Percentiles rank a stretch among this genome's conserved stretches.
Conservation (phyloP, 192 early-diverging fungal species). For the Backusella sp. region DNA sequence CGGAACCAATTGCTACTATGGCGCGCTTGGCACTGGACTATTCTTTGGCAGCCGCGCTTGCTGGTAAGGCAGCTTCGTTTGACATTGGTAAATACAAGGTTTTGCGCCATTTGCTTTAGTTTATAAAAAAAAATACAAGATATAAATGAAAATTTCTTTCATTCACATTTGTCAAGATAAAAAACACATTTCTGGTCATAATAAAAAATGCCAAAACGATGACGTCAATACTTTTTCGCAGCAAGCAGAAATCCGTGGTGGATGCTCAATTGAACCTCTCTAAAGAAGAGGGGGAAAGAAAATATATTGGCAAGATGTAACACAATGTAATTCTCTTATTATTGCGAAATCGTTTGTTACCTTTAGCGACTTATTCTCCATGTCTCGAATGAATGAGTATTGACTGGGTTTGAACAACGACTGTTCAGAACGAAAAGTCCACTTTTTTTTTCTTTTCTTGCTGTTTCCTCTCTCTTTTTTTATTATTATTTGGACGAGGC, state of each 20-base stretch:
- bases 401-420: too few species aligned
- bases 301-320: too few species aligned
- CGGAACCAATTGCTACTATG: conserved; percentile 20
- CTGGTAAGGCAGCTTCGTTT: background rate
- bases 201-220: background rate
- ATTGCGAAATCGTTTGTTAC: too few species aligned
- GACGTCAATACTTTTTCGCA: background rate
- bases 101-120: background rate
- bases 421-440: too few species aligned
- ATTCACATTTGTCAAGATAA: background rate
- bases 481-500: too few species aligned
- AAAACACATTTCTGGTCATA: background rate
- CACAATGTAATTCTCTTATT: too few species aligned
- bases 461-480: too few species aligned
- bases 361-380: too few species aligned
- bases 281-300: too few species aligned
- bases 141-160: background rate
- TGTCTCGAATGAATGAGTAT: too few species aligned
- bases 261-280: too few species aligned
- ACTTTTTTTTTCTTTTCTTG: too few species aligned
- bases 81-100: background rate
- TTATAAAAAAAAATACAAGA: background rate
- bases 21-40: background rate
- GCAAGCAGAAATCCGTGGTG: background rate
- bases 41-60: background rate